These are phyloP conservation scores for Xylaria polymorpha DNA, from an alignment of 2,329 filamentous ascomycete species.

Conservation along the genomic window DNA sequence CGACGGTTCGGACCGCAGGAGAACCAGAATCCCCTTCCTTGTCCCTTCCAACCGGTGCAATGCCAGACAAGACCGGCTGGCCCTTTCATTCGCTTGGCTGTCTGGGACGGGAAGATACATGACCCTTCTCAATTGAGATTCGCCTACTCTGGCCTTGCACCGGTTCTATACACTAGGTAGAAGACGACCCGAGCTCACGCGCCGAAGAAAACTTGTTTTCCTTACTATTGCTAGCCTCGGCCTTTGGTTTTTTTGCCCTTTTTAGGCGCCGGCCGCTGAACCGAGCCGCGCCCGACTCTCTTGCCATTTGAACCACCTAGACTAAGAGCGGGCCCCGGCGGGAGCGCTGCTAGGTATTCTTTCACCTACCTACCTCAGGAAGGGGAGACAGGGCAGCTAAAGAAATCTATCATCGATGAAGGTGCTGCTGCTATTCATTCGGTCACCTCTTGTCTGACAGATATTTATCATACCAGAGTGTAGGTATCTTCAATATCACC, in stretches of 20 bases:
- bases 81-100: neutral
- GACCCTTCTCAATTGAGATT: neutral
- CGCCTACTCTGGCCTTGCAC: neutral
- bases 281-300: constrained; percentile 16
- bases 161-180: neutral
- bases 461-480: neutral
- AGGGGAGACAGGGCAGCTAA: neutral
- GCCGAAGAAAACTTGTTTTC: neutral
- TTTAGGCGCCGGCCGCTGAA: constrained; percentile 6
- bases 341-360: neutral
- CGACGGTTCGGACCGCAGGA: constrained; percentile 17
- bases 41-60: constrained; percentile 14
- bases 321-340: constrained; percentile 7
- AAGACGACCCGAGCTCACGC: neutral
- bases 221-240: constrained; percentile 1
- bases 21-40: neutral
- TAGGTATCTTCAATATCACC: neutral
- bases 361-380: neutral
- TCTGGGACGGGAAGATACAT: constrained; percentile 19
- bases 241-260: neutral
- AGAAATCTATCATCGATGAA: neutral
- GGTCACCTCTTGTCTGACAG: too few species aligned
- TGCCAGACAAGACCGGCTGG: constrained; percentile 3
- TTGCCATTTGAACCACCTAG: constrained; percentile 1
- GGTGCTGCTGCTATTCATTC: neutral